Evolutionary conservation across 129 eudicot species (phyloP), one percentile per base, ranked within the genome.

Genomic region (Flaveria robusta): DNA sequence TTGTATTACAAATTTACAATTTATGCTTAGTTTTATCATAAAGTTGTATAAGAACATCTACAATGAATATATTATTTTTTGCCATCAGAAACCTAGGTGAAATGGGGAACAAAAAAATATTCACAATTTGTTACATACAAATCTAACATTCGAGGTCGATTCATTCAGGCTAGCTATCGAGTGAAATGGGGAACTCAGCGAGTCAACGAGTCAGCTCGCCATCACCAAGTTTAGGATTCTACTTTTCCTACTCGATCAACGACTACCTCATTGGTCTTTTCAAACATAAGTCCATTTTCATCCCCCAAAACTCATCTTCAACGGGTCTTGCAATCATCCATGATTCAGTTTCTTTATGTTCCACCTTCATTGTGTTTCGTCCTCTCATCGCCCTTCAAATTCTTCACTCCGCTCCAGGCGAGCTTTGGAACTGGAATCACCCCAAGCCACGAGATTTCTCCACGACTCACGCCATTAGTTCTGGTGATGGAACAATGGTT

Each of bases 371-470:
- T 14, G 69, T 70, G 37, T 62, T 81, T 76, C 77, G 55, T 50
- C 66, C 42, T 24, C 69, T 81, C 37, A 52, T 14, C 4, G 77
- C 78, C 50, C 52, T 74, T 70, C 59, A 76, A 24, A 58, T 71
- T 70, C 74, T 77, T 34, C 23, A 70, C 70, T 70, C 81, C 49
- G 77, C 81, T 56, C 79, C 82, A 63, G 76, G 55, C 34, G 80
- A 67, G 45, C 76, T 56, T 46, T 72, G 80, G 72, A 82, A 64
- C 7, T 66, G 74, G 81, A 62, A 13, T 4, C 26, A 76, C 45
- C 77, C 72, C 0, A 77, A 63, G 37, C 64, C 64, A 52, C 54
- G 16, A 47, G 78, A 31, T 39, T 75, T 63, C 18, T 43, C 8
- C 4, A 23, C 24, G 3, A 72, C 20, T 1, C 54, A 3, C 41